Base-by-base conservation (phyloP, 106 monocot genomes). In the Acorus calamus region DNA sequence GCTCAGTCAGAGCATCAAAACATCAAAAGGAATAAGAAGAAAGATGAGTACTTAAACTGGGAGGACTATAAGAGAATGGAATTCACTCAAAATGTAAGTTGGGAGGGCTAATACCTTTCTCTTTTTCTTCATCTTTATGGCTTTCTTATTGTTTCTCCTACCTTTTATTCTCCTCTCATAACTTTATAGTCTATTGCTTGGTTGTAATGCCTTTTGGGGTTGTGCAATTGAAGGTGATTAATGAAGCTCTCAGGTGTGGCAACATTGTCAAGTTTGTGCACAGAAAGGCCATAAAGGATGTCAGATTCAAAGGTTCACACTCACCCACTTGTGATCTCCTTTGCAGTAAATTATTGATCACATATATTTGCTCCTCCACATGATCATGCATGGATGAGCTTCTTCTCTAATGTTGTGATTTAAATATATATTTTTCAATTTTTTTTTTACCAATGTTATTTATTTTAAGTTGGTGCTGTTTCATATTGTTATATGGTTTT, bases 251-350 rank as follows among this genome's bases (percentile, higher is more conserved):
- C 63, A 88, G 92, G 62, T 88, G 88, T 64, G 92, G 92, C 45
- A 93, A 93, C 76, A 83, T 93, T 66, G 92, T 93, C 4, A 93
- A 93, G 67, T 93, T 93, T 78, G 78, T 93, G 42, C 92, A 93
- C 64, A 73, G 92, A 70, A 93, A 85, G 80, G 80, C 92, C 14
- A 70, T 85, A 56, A 80, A 80, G 57, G 78, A 93, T 79, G 85
- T 88, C 72, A 75, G 59, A 71, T 93, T 80, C 28, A 80, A 88
- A 88, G 92, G 92, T 93, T 44, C 28, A 28, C 28, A 28, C 12
- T 1, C n/a, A 5, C 48, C 66, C 62, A 50, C 77, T 41, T 68
- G 8, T 55, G 14, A 49, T 46, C 55, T 64, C 50, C 14, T 59
- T 11, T 49, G 2, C 59, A 3, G 14, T 11, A 12, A 43, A 8